Evolutionary conservation across 306 rosid species (phyloP).

Genomic region (Quercus variabilis): DNA sequence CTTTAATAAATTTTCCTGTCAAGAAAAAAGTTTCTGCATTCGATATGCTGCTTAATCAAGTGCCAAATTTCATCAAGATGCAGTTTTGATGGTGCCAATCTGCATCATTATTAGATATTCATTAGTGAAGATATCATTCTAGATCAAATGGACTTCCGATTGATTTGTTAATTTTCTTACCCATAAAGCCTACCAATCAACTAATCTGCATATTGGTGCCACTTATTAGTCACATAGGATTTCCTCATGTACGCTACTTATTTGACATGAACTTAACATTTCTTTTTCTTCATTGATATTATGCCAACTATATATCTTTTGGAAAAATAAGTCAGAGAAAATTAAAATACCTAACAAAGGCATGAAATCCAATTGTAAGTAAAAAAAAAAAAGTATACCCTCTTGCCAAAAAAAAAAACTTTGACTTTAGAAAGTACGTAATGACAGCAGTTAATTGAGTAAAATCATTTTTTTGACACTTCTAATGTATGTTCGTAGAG

Average conservation of each 20-base stretch:
- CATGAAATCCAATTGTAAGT: no score
- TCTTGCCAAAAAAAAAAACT: background rate
- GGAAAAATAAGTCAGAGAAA: background rate
- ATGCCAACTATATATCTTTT: background rate
- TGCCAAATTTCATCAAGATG: background rate
- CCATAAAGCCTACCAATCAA: background rate
- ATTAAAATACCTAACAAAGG: background rate
- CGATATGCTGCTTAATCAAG: background rate
- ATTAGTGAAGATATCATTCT: background rate
- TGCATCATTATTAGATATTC: background rate
- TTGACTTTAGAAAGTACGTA: background rate
- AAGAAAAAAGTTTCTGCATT: background rate
- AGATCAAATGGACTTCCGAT: background rate
- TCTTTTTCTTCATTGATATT: background rate
- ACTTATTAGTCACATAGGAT: background rate
- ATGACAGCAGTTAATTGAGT: background rate
- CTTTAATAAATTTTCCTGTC: background rate
- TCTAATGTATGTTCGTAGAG: background rate
- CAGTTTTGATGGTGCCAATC: background rate
- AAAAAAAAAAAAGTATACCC: background rate
- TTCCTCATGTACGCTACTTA: background rate
- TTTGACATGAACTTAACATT: background rate
- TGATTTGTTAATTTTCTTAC: background rate
- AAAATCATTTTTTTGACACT: background rate
- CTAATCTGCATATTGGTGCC: background rate